Evolutionary conservation across 163 green algal genomes (phyloP).

Genomic region (Prototheca wickerhamii): DNA sequence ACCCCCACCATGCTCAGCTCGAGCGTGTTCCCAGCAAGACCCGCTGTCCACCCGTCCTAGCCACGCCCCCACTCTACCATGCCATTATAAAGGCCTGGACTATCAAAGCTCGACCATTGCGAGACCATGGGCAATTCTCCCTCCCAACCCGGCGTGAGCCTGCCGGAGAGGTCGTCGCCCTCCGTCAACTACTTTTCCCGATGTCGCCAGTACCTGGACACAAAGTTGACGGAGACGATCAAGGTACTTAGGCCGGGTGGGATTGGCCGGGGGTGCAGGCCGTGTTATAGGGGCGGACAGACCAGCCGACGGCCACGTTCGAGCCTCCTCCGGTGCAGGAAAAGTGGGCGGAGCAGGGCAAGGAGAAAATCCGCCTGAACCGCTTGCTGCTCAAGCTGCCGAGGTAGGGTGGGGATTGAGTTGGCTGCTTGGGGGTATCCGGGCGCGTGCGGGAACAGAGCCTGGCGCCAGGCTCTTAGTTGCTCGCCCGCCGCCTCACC

Average conservation of each 20-base stretch:
- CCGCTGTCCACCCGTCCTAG: too few species aligned
- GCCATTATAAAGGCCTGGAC: not conserved
- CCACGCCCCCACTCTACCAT: too few species aligned
- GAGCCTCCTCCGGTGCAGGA: conserved; percentile 1
- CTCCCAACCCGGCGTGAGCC: not conserved
- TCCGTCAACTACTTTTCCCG: not conserved
- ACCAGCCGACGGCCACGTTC: not conserved
- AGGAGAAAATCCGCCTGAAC: conserved; percentile 2
- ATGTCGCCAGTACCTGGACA: conserved; percentile 2
- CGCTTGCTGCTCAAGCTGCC: conserved; percentile 11
- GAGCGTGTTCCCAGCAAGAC: too few species aligned
- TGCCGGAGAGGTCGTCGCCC: not conserved
- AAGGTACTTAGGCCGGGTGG: too few species aligned
- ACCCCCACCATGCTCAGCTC: too few species aligned
- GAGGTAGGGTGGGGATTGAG: not conserved
- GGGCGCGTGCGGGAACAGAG: too few species aligned
- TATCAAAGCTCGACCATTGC: not conserved
- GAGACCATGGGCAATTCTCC: not conserved
- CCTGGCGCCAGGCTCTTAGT: too few species aligned
- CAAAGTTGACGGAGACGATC: conserved; percentile 7
- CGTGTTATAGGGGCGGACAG: not conserved
- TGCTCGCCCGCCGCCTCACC: too few species aligned
- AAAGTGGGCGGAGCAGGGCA: not conserved
- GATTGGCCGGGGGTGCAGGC: too few species aligned
- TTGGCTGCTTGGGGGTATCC: too few species aligned